Evolutionary conservation across 352 stramenopile genomes (phyloP), one percentile per base, ranked within the genome.

Genomic region (Globisporangium rhizosaccharum): DNA sequence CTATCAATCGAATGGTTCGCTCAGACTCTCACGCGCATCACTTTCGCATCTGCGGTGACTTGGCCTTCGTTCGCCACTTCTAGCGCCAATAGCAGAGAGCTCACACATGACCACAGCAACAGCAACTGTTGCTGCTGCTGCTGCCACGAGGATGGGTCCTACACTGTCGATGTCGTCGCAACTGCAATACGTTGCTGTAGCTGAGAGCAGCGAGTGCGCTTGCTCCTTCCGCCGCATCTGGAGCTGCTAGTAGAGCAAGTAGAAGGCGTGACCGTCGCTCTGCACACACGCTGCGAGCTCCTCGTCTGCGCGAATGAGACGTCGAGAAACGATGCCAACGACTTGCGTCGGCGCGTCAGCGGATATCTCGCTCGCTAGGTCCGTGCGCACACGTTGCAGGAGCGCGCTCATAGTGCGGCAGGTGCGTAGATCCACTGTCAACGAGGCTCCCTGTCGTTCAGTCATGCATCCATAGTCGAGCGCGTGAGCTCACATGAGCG

Each of bases 171-270:
- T 36, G 33, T 39, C 33, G 5, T 39, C 1, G 8, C 10, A 3
- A 1, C 33, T 39, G 33, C 33, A 1, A 33, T 33, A 6, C 10
- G 33, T 2, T 39, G 33, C 6, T 14, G 33, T 12, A 12, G 33
- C 33, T 39, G 33, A 39, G 33, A 39, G 33, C 33, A 39, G 33
- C 33, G 33, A 12, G 33, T 39, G 10, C 33, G 33, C 33, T 39
- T 8, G 10, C 33, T 39, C 10, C 10, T 10, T 12, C 33, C 8
- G 33, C 33, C 10, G 5, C 33, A 39, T 12, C 33, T 2, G 1
- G 33, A 39, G 33, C 33, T 5, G 41, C 36, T 51, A 63, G 50
- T 44, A 57, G 28, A 63, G 37, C 18, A 63, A 15, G 15, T 63
- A 63, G 30, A 57, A 63, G 7, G 26, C 25, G 14, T 52, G 36